Base-by-base conservation (phyloP, 2,329 filamentous ascomycete genomes). In the Botrytis hyacinthi region DNA sequence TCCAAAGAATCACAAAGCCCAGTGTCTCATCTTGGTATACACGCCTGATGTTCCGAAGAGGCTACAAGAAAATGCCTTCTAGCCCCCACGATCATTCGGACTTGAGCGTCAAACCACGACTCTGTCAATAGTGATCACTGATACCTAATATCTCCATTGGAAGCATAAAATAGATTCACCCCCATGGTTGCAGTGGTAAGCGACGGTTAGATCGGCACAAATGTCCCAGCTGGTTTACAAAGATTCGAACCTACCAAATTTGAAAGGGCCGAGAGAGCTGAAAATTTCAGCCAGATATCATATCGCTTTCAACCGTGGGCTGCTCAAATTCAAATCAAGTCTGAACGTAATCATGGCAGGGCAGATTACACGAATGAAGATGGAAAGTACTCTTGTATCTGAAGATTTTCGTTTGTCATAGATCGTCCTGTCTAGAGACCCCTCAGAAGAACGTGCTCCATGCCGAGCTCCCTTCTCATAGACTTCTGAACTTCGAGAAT, bases 371-470 rank as follows among this genome's bases (percentile, higher is more conserved):
- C 40, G 29, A 65, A 20, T 7, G 18, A 14, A 46, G n/a, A 29
- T n/a, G 26, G 18, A 65, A 14, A 40, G 46, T 6, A 54, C 44
- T 40, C 32, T 40, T 54, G 20, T 54, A 40, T 54, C 12, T 29
- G 6, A 54, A 40, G 35, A 37, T 29, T 20, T 57, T 57, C 14
- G 5, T 4, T 57, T 42, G 9, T 7, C 26, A 12, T n/a, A 42
- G 48, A 32, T 61, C 9, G 4, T 35, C 40, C 51, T 61, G 37
- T 60, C 26, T 26, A 44, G 68, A 35, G 10, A 12, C 40, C 26
- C 40, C 14, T 68, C 35, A 6, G 18, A 63, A 59, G 40, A 68
- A 72, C 51, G 70, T 60, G 70, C 62, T 72, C 44, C 29, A 68
- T 42, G 10, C 42, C 35, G 35, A 67, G 26, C 54, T 68, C 26